Conservation (phyloP, 2,329 filamentous ascomycete genomes). For the Botrytis fabae region DNA sequence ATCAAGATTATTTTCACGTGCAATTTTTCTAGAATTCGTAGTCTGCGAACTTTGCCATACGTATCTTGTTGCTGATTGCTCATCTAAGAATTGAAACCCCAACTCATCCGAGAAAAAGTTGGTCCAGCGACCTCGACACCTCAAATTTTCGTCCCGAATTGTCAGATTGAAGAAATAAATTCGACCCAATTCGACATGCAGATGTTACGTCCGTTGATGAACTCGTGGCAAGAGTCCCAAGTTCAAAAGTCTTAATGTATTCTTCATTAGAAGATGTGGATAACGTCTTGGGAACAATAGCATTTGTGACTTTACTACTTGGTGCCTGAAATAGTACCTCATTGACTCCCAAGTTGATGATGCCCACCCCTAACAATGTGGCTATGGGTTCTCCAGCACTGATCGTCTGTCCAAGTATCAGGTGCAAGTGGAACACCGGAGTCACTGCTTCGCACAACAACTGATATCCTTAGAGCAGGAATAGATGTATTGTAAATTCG, state of each 20-base stretch:
- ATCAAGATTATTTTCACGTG: not conserved
- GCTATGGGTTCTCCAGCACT: constrained; percentile 23
- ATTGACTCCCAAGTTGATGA: constrained; percentile 24
- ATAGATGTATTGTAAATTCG: not conserved
- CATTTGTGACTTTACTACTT: constrained; percentile 23
- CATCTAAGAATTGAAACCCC: no score
- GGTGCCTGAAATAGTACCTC: constrained; percentile 28
- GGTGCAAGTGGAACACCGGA: no score
- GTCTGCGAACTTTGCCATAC: not conserved
- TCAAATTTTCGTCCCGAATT: not conserved
- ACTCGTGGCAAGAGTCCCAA: not conserved
- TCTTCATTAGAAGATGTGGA: not conserved
- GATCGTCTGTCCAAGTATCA: constrained; percentile 23
- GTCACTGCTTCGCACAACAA: not conserved
- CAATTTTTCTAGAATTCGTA: not conserved
- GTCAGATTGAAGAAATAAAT: no score
- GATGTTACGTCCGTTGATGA: not conserved
- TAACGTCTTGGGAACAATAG: not conserved
- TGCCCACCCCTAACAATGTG: constrained; percentile 24
- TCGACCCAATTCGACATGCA: not conserved
- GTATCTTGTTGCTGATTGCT: not conserved
- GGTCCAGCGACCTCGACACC: not conserved
- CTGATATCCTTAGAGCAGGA: not conserved
- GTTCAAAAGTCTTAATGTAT: not conserved
- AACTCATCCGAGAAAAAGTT: not conserved